Evolutionary conservation across 495 filamentous ascomycete species (phyloP).

Genomic region (Penicillium soppii): DNA sequence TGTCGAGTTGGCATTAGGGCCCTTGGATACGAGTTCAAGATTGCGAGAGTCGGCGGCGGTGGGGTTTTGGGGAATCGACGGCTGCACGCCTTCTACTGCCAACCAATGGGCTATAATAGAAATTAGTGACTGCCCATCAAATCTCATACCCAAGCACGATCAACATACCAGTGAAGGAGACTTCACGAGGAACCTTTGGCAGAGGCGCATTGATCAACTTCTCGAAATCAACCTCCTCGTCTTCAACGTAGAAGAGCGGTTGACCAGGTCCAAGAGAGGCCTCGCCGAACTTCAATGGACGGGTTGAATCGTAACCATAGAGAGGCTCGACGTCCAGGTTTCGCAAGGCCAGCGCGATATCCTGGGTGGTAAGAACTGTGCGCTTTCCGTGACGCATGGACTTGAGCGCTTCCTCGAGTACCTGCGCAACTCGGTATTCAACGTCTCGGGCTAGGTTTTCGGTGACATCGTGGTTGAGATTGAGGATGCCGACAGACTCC

Average conservation of each 20-base stretch:
- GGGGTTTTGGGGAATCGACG: slow-evolving; percentile 93
- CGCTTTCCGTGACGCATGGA: slow-evolving; percentile 89
- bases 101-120: slow-evolving; percentile 78
- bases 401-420: slow-evolving; percentile 88
- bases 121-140: slow-evolving; percentile 19
- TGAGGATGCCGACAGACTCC: slow-evolving; percentile 85
- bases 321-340: slow-evolving; percentile 91
- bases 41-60: slow-evolving; percentile 76
- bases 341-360: slow-evolving; percentile 77
- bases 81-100: slow-evolving; percentile 93
- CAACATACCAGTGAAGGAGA: slow-evolving; percentile 77
- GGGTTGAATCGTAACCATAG: slow-evolving; percentile 89
- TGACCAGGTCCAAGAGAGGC: slow-evolving; percentile 92
- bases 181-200: slow-evolving; percentile 91
- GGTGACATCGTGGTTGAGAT: slow-evolving; percentile 75
- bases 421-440: slow-evolving; percentile 88
- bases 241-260: slow-evolving; percentile 94
- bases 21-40: slow-evolving; percentile 84
- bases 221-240: slow-evolving; percentile 98
- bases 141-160: background rate
- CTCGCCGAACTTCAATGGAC: slow-evolving; percentile 87
- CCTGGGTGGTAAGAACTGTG: slow-evolving; percentile 78
- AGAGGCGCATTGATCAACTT: slow-evolving; percentile 95
- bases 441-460: slow-evolving; percentile 87
- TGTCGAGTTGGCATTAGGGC: slow-evolving; percentile 77